Base-by-base conservation (phyloP, 306 rosid species). In the Prunus mira region DNA sequence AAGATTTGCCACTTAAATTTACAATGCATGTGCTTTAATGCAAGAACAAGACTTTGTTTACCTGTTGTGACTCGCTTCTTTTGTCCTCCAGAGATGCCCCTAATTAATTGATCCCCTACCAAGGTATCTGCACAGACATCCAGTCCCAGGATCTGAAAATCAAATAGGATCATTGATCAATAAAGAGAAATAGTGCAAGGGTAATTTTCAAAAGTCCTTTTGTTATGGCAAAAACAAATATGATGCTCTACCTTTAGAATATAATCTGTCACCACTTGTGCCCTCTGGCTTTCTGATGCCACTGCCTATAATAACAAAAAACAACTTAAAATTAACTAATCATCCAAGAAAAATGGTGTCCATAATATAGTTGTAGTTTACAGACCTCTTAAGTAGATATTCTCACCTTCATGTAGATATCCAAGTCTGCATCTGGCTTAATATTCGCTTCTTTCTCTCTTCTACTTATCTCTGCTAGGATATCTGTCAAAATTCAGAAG, bases 51-150 rank as follows among this genome's bases (percentile, higher is more conserved):
- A 58, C 13, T 56, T 9, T 73, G 43, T 50, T 84, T 76, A 88
- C 93, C 93, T 13, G 90, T 88, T 63, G 91, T 88, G 34, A 88
- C 82, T n/a, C 89, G 81, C 58, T 85, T 88, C 52, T 58, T 85
- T 85, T 88, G 91, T 76, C 91, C 91, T 25, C 87, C 87, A 27
- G 89, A 88, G 38, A 88, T 79, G 13, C 89, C 91, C 49, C 89
- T 77, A 63, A 83, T 19, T 78, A 83, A 67, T 46, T 51, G 79
- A 77, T 83, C 74, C 76, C 91, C 91, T 17, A 88, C 88, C 63
- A 83, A n/a, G 58, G 85, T 85, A 79, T 88, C 88, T 20, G 86
- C 86, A 74, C 89, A 85, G 6, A 47, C 69, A 20, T 88, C 91
- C 58, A 88, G 46, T 74, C 91, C 89, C 80, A 88, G 66, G 67